Conservation (phyloP, 495 filamentous ascomycete genomes). For the Penicillium pulvis region DNA sequence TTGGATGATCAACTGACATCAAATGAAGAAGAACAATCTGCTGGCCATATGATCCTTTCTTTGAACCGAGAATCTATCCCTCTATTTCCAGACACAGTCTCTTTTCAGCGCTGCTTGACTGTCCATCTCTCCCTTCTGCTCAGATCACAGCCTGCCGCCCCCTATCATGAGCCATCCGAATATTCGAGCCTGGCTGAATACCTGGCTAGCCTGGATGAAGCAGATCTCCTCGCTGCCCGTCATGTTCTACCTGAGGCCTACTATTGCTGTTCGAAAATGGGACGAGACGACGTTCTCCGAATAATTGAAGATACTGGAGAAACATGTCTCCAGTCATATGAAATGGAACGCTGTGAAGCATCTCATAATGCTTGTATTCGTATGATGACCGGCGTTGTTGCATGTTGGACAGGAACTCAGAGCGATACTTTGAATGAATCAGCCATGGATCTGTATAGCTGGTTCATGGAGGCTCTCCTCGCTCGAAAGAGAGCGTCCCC, state of each 20-base stretch:
- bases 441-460: constrained; percentile 76
- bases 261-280: constrained; percentile 32
- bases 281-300: constrained; percentile 37
- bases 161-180: constrained; percentile 27
- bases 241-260: constrained; percentile 50
- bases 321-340: constrained; percentile 61
- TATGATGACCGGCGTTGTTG: constrained; percentile 64
- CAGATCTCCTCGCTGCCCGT: constrained; percentile 61
- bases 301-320: constrained; percentile 59
- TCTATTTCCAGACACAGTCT: constrained; percentile 31
- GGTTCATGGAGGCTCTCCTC: constrained; percentile 68
- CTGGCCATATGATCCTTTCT: constrained; percentile 27
- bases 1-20: constrained; percentile 71
- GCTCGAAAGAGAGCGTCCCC: constrained; percentile 65
- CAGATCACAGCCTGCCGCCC: constrained; percentile 26
- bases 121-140: constrained; percentile 38
- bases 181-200: constrained; percentile 56
- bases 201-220: constrained; percentile 56
- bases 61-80: constrained; percentile 33
- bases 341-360: constrained; percentile 75
- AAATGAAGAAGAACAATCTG: constrained; percentile 45
- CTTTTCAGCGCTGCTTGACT: constrained; percentile 42
- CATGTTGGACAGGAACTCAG: constrained; percentile 61
- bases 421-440: constrained; percentile 58
- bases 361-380: constrained; percentile 69